Evolutionary conservation across 805 yeast species (phyloP).

Genomic region (Lipomyces mesembrius): DNA sequence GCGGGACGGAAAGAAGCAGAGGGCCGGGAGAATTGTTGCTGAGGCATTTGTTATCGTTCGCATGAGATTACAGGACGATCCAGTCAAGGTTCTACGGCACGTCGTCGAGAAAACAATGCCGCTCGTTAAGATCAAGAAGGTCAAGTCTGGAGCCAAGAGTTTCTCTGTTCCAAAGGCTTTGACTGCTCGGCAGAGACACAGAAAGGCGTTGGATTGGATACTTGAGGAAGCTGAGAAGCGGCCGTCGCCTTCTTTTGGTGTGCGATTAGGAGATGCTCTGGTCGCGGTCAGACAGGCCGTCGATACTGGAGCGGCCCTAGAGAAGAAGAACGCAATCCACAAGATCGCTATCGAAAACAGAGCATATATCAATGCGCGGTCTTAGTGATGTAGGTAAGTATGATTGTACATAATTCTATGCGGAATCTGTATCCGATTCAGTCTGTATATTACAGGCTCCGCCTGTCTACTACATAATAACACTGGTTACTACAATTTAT

Average conservation of each 20-base stretch:
- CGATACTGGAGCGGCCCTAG: slow-evolving; percentile 44
- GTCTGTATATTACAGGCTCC: no score
- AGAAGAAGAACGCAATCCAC: slow-evolving; percentile 81
- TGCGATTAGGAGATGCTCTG: slow-evolving; percentile 89
- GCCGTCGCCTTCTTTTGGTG: slow-evolving; percentile 78
- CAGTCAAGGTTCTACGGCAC: slow-evolving; percentile 72
- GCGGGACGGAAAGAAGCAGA: slow-evolving; percentile 87
- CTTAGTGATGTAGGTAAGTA: background rate
- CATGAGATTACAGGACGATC: slow-evolving; percentile 75
- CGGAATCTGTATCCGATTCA: no score
- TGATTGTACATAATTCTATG: background rate
- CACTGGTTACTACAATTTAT: no score
- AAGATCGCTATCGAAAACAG: slow-evolving; percentile 79
- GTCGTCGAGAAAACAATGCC: slow-evolving; percentile 86
- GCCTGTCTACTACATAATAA: no score
- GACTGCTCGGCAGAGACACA: slow-evolving; percentile 76
- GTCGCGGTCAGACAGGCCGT: slow-evolving; percentile 44
- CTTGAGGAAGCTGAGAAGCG: slow-evolving; percentile 81
- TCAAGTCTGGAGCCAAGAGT: slow-evolving; percentile 83
- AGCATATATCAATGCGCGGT: slow-evolving; percentile 9
- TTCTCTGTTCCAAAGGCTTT: slow-evolving; percentile 82
- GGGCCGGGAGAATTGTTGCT: slow-evolving; percentile 72
- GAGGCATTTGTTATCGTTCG: slow-evolving; percentile 81
- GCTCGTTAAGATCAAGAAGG: slow-evolving; percentile 72
- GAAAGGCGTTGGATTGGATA: slow-evolving; percentile 91